Percentiles rank a stretch among this genome's conserved stretches.
Conservation (phyloP, 2,329 filamentous ascomycete species). For the Hypoxylon sp. region DNA sequence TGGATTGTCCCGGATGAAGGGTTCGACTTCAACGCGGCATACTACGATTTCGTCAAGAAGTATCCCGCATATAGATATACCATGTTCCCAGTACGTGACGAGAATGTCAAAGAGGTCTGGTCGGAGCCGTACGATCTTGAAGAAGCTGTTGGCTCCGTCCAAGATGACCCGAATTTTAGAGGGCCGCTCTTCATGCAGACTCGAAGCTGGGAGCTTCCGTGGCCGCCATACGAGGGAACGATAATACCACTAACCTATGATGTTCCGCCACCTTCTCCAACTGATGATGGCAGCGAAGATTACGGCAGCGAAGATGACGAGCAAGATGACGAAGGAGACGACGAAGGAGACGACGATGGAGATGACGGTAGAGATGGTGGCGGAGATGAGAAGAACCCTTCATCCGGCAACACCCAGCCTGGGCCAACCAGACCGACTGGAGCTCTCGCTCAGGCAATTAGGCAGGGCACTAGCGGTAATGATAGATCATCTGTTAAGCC, state of each 20-base stretch:
- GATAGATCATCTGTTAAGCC: not conserved
- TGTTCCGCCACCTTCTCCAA: not conserved
- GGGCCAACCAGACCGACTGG: not conserved
- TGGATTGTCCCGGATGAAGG: constrained; percentile 29
- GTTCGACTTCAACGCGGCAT: constrained; percentile 32
- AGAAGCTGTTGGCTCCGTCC: constrained; percentile 3
- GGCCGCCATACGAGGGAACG: constrained; percentile 40
- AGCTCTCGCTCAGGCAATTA: not conserved
- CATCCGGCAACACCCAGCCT: not conserved
- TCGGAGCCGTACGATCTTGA: constrained; percentile 3
- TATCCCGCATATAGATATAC: constrained; percentile 38
- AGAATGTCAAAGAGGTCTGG: constrained; percentile 25
- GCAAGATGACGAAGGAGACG: not conserved
- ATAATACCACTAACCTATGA: constrained; percentile 20
- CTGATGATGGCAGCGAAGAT: not conserved
- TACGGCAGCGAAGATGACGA: not conserved
- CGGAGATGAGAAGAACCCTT: too few species aligned
- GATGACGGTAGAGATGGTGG: too few species aligned
- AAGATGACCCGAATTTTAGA: constrained; percentile 38
- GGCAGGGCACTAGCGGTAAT: not conserved
- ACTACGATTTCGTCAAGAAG: constrained; percentile 20
- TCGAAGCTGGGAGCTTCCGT: constrained; percentile 23
- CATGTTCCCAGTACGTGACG: constrained; percentile 36
- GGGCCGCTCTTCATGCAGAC: not conserved
- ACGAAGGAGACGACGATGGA: not conserved